Base-by-base conservation (phyloP, 164 flowering plant genomes). In the Cinnamomum micranthum region DNA sequence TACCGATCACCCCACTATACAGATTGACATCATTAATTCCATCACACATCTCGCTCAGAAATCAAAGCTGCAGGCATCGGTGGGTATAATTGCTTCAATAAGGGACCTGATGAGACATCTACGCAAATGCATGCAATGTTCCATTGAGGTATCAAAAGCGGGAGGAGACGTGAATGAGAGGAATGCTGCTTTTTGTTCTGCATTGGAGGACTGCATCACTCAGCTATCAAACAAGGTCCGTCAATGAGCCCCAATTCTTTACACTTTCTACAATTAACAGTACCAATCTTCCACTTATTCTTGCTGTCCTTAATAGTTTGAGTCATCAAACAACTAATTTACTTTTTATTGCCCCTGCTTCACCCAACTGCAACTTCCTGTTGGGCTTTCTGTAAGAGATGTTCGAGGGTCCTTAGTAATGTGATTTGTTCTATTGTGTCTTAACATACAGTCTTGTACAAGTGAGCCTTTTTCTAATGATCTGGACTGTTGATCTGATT, bases 81-180 rank as follows among this genome's bases (percentile, higher is more conserved):
- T 79, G 69, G 82, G 91, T 22, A 83, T 92, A 0, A 68, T 83
- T 77, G 87, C 93, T 84, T 87, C 90, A 58, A 82, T 94, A 74
- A 71, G 80, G 73, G 98, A 92, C 73, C 76, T 92, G 76, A 85
- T 94, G 35, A 94, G 85, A 81, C 93, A 89, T 76, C 79, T 94
- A 77, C 87, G 95, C 23, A 92, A 87, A 70, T 87, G 92, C 87
- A 81, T 94, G 81, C 96, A 88, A 77, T 77, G 76, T 78, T 81
- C 89, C 81, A 69, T 82, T 81, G 97, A 89, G 80, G 73, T 73
- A 60, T 80, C 85, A 3, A 73, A 74, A 69, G 62, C 78, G 31
- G 80, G 74, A 50, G 85, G 74, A 79, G 86, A 78, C 60, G 60
- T 76, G 24, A 80, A 81, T 69, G 84, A 83, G 75, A 81, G 77